Percentiles rank a stretch among this genome's conserved stretches.
phyloP scores from a whole-genome alignment of 78 protist species.

The Speleostelium caveatum region DNA sequence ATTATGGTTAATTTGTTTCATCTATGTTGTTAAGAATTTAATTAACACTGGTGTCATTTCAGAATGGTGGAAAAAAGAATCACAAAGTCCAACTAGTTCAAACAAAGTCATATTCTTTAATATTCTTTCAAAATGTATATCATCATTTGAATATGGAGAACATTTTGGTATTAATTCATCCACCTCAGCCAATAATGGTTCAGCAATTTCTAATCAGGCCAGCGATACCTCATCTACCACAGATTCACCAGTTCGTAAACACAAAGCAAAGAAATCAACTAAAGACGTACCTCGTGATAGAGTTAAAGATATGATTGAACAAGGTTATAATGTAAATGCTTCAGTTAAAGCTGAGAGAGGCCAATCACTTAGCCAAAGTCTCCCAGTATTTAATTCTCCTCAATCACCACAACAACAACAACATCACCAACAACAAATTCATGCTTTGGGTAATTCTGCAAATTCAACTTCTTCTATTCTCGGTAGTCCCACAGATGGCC shows the following conservation, averaged over 20 bases:
- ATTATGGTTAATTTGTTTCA: constrained; percentile 50
- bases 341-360: constrained; percentile 20
- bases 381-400: not conserved
- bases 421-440: not conserved
- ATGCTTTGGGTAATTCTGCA: not conserved
- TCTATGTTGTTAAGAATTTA: constrained; percentile 73
- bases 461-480: not conserved
- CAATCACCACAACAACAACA: not conserved
- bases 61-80: constrained; percentile 84
- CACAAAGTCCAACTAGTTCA: not conserved
- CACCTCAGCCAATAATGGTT: not conserved
- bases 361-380: not conserved
- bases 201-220: not conserved
- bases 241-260: not conserved
- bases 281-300: constrained; percentile 12
- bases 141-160: constrained; percentile 26
- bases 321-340: constrained; percentile 1
- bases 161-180: no score
- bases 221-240: not conserved
- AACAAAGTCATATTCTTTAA: constrained; percentile 42
- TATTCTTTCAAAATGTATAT: constrained; percentile 17
- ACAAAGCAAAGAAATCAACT: not conserved
- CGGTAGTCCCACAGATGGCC: not conserved
- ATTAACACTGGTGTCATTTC: constrained; percentile 27
- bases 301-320: constrained; percentile 38